These are phyloP conservation scores for Pyrenochaeta sp. DNA, from an alignment of 2,329 filamentous ascomycete genomes.

Conservation along the genomic window DNA sequence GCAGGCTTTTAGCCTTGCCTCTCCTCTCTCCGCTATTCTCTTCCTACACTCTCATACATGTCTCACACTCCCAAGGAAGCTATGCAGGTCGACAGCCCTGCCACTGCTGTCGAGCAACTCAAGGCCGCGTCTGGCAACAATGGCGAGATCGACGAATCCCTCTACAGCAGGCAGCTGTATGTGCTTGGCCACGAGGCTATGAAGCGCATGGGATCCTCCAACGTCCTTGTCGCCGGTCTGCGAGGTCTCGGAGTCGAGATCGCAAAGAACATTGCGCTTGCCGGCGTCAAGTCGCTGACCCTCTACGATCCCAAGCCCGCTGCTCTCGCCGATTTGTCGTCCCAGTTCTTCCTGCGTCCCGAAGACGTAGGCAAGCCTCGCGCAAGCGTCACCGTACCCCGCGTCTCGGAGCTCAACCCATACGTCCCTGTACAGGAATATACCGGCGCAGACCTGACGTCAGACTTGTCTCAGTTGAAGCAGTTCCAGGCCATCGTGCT, in stretches of 20 bases:
- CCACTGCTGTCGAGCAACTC: conserved; percentile 65
- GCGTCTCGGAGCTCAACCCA: conserved; percentile 92
- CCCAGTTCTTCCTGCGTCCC: conserved; percentile 93
- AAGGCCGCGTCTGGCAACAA: conserved; percentile 56
- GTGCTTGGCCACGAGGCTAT: conserved; percentile 83
- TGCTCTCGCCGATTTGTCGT: conserved; percentile 86
- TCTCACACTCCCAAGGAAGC: conserved; percentile 55
- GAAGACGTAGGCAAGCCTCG: conserved; percentile 92
- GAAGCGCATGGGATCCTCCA: conserved; percentile 98
- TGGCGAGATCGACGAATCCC: conserved; percentile 71
- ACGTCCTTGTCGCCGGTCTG: conserved; percentile 88
- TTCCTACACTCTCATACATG: conserved; percentile 4
- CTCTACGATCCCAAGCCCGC: conserved; percentile 89
- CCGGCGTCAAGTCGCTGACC: conserved; percentile 96
- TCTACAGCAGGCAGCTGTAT: conserved; percentile 74
- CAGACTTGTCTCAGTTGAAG: conserved; percentile 82
- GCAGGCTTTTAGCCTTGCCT: conserved; percentile 8
- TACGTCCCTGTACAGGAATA: conserved; percentile 92
- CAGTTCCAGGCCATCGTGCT: conserved; percentile 92
- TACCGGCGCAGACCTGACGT: conserved; percentile 67
- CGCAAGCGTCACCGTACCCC: conserved; percentile 83
- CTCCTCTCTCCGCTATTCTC: background rate
- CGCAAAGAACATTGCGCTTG: conserved; percentile 97
- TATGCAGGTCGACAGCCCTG: conserved; percentile 69
- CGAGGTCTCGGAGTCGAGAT: conserved; percentile 97